These are phyloP conservation scores for Phlebiopsis flavidoalba DNA, from an alignment of 768 basidiomycete genomes.

Conservation along the genomic window DNA sequence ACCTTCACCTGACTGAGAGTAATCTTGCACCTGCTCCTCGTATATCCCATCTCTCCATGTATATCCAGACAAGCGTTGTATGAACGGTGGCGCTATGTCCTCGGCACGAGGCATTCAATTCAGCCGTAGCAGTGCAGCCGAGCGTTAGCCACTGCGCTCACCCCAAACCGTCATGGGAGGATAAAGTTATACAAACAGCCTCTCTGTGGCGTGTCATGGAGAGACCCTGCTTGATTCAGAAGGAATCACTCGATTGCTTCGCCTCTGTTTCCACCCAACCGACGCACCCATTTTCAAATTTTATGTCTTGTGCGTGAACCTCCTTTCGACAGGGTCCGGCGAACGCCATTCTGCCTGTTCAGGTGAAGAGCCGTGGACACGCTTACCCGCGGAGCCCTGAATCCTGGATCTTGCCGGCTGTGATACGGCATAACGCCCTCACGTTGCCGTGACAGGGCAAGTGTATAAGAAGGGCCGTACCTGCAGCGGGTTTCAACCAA, in stretches of 20 bases:
- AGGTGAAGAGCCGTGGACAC: not conserved
- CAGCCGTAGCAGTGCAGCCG: not conserved
- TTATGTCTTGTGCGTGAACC: not conserved
- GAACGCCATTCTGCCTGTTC: not conserved
- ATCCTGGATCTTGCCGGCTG: not conserved
- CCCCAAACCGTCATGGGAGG: not conserved
- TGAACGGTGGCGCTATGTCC: no score
- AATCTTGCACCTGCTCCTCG: no score
- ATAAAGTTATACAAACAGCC: not conserved
- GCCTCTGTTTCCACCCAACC: not conserved
- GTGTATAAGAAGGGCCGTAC: not conserved
- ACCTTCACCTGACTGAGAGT: no score
- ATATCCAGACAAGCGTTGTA: no score
- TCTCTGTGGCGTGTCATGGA: not conserved
- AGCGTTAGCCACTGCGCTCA: not conserved
- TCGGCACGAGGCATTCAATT: no score
- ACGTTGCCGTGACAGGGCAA: not conserved
- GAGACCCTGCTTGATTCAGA: not conserved
- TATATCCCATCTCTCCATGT: no score
- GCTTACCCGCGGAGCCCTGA: not conserved
- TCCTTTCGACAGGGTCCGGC: not conserved
- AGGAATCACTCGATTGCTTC: not conserved
- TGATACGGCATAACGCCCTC: constrained; percentile 4
- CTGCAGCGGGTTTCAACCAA: not conserved
- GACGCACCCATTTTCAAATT: not conserved